Evolutionary conservation across 106 monocot genomes (phyloP).

Genomic region (Dendrobium chrysotoxum): DNA sequence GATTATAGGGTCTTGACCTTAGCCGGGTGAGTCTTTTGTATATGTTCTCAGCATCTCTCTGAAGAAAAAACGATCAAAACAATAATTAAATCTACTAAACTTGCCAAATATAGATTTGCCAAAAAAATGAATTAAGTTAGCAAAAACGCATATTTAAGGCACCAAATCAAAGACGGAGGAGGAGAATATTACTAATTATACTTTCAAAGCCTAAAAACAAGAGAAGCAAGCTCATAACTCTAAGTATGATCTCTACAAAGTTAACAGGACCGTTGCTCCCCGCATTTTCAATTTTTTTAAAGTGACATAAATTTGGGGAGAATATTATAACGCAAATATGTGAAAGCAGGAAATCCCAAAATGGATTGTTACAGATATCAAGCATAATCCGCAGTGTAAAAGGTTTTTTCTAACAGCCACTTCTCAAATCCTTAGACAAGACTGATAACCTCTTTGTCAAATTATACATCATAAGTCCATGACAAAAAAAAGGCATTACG

Average conservation of each 20-base stretch:
- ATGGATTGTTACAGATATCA: background rate
- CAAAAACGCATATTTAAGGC: background rate
- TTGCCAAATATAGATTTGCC: background rate
- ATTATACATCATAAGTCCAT: too few relatives aligned
- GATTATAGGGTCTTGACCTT: conserved; percentile 30
- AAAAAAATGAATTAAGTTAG: background rate
- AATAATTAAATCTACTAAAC: background rate
- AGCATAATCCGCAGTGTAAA: background rate
- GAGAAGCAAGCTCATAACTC: background rate
- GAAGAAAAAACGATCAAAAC: conserved; percentile 2
- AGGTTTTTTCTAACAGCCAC: background rate
- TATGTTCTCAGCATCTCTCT: conserved; percentile 64
- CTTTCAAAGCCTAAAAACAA: background rate
- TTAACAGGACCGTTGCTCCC: background rate
- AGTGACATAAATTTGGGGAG: background rate
- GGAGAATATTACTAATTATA: background rate
- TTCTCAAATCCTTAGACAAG: background rate
- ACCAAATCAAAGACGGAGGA: background rate
- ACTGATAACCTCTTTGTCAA: too few relatives aligned
- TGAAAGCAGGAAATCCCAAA: background rate
- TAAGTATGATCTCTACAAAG: background rate
- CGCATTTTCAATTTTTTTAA: background rate
- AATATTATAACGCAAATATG: background rate
- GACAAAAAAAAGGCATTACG: too few relatives aligned
- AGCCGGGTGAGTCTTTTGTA: conserved; percentile 52